Conservation (phyloP, 2,329 filamentous ascomycete species). For the Pseudogymnoascus sp. region DNA sequence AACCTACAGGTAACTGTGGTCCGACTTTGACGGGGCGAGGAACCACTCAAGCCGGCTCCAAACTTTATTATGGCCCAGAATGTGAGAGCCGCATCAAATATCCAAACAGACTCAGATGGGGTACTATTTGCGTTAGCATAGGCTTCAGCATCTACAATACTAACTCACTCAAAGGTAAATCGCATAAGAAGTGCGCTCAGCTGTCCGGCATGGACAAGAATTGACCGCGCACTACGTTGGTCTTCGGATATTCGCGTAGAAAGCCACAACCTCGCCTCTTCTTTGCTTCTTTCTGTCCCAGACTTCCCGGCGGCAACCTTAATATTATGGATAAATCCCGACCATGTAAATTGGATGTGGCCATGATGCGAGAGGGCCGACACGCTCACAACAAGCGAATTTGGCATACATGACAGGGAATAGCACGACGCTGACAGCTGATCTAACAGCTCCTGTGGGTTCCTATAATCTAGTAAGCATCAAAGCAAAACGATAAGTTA, state of each 20-base stretch:
- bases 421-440: conserved; percentile 15
- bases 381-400: conserved; percentile 16
- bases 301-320: conserved; percentile 17
- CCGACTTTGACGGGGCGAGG: not conserved
- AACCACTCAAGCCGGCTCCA: conserved; percentile 4
- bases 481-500: not conserved
- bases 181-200: conserved; percentile 15
- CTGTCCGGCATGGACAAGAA: conserved; percentile 16
- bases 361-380: conserved; percentile 17
- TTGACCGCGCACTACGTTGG: conserved; percentile 13
- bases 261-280: conserved; percentile 15
- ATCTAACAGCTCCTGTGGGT: conserved; percentile 16
- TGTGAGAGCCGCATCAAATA: conserved; percentile 15
- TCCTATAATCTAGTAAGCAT: conserved; percentile 11
- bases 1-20: conserved; percentile 14
- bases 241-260: conserved; percentile 14
- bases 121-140: conserved; percentile 10
- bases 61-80: conserved; percentile 18
- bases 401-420: conserved; percentile 16
- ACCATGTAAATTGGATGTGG: conserved; percentile 18
- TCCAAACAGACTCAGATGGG: conserved; percentile 15
- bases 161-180: conserved; percentile 17
- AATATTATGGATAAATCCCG: conserved; percentile 16
- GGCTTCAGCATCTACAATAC: not conserved
- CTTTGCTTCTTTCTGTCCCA: conserved; percentile 15